Conservation (phyloP, 352 stramenopile genomes). For the Pythium aquatile region DNA sequence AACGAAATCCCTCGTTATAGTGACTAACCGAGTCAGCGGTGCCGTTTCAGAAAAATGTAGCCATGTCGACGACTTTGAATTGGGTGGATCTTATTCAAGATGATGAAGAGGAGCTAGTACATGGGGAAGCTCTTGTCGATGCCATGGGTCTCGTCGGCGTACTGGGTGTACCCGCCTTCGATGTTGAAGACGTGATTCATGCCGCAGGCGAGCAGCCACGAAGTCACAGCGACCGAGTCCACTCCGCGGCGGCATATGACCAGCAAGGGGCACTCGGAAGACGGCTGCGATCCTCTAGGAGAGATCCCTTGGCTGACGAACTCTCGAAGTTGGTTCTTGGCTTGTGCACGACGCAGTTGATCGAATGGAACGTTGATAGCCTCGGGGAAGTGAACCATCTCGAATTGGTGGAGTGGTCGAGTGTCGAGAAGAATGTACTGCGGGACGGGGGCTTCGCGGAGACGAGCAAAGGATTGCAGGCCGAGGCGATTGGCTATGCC, state of each 20-base stretch:
- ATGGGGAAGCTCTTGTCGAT: slow-evolving; percentile 65
- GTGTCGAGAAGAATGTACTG: slow-evolving; percentile 65
- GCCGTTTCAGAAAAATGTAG: slow-evolving; percentile 7
- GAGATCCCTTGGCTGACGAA: not conserved
- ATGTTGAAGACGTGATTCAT: slow-evolving; percentile 54
- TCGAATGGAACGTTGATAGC: slow-evolving; percentile 64
- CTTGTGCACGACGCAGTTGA: slow-evolving; percentile 20
- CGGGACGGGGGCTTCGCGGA: slow-evolving; percentile 6
- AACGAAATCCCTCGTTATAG: not conserved
- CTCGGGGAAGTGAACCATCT: slow-evolving; percentile 75
- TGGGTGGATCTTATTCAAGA: not conserved
- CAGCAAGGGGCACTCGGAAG: slow-evolving; percentile 13
- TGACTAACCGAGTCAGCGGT: slow-evolving; percentile 3
- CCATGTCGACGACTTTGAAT: not conserved
- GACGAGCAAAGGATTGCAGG: slow-evolving; percentile 34
- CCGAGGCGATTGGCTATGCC: slow-evolving; percentile 34
- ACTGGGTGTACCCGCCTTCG: slow-evolving; percentile 70
- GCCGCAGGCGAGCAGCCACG: slow-evolving; percentile 51
- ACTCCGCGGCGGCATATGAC: slow-evolving; percentile 83
- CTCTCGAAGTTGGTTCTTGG: slow-evolving; percentile 4
- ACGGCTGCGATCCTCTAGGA: not conserved
- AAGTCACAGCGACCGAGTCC: slow-evolving; percentile 58
- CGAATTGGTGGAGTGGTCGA: slow-evolving; percentile 52
- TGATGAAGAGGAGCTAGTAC: slow-evolving; percentile 38
- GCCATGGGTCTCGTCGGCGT: slow-evolving; percentile 31